Base-by-base conservation (phyloP, 495 filamentous ascomycete species). In the Penicillium antarcticum region DNA sequence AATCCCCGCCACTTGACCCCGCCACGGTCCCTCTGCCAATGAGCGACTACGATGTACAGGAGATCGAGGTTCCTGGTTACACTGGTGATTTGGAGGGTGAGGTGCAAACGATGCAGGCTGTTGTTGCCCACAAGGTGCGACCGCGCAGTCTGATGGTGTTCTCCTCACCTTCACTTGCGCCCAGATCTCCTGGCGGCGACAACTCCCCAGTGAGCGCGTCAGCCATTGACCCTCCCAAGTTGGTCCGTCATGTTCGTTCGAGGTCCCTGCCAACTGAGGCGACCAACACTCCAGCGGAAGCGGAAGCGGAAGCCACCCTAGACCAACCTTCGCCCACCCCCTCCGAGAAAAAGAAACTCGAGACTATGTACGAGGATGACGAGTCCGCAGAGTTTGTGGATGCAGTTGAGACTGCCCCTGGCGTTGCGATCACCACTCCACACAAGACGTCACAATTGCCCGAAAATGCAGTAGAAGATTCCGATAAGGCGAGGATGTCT, bases 41-140 rank as follows among this genome's bases (percentile, higher is more conserved):
- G 39, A 70, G 68, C n/a, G 77, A 82, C 13, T 78, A 87, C 40
- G 89, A 92, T 64, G 67, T 90, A 1, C 76, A 82, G 38, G 87
- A 92, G 61, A 91, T 91, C 36, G 84, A 89, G 53, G 76, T 87
- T 38, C 84, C 86, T 6, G 83, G 84, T 4, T 76, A 87, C 33
- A 75, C 73, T 8, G 63, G 67, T 13, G 76, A 85, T 44, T 74
- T 76, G 42, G 85, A 88, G 17, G 79, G 81, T 11, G 81, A 84
- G 40, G 71, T 76, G 16, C 77, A 78, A 31, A 77, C 77, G 6
- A 75, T 76, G 53, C 66, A 80, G 41, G 72, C 68, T 23, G 68
- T 77, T 21, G 57, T 70, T 40, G 67, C 66, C 53, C 68, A 74
- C 52, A 77, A 74, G 61, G 69, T 74, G 42, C 80, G 86, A 13